phyloP scores from a whole-genome alignment of 306 rosid species.

The Cucurbita pepo region DNA sequence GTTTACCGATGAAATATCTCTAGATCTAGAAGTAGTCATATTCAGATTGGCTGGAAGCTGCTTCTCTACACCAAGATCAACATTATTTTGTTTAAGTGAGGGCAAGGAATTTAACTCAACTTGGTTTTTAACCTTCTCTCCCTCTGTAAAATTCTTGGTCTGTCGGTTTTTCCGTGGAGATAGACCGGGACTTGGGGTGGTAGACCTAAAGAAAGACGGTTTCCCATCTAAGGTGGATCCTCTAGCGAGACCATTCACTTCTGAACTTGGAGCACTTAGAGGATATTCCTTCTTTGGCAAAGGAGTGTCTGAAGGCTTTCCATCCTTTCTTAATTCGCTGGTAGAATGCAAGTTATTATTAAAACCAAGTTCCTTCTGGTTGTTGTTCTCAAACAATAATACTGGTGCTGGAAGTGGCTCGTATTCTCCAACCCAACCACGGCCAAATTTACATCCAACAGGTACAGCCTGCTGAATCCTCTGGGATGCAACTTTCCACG shows the following conservation, averaged over 20 bases:
- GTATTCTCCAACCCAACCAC: conserved; percentile 98
- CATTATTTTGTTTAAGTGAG: conserved; percentile 29
- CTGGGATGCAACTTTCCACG: conserved; percentile 88
- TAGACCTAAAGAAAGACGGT: conserved; percentile 35
- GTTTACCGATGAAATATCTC: conserved; percentile 35
- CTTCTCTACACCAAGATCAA: conserved; percentile 35
- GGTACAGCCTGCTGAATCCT: conserved; percentile 81
- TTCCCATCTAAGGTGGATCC: conserved; percentile 37
- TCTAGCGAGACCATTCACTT: conserved; percentile 26
- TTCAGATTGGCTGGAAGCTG: conserved; percentile 38
- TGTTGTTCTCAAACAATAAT: conserved; percentile 40
- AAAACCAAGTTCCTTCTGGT: conserved; percentile 38
- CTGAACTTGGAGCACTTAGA: conserved; percentile 23
- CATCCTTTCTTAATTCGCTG: conserved; percentile 27
- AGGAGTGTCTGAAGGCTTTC: conserved; percentile 25
- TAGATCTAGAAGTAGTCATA: conserved; percentile 38
- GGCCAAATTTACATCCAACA: conserved; percentile 70
- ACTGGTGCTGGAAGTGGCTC: conserved; percentile 96
- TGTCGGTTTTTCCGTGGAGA: conserved; percentile 32
- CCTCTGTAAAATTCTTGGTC: conserved; percentile 30
- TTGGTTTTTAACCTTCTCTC: conserved; percentile 50
- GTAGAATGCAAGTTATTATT: conserved; percentile 20
- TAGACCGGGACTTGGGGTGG: conserved; percentile 21
- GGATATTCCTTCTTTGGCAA: conserved; percentile 26
- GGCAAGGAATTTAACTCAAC: conserved; percentile 69